A percentile compares a stretch with the other conserved stretches of the same genome.
Conservation (phyloP, 2,329 filamentous ascomycete genomes). For the Epichloe elymi region DNA sequence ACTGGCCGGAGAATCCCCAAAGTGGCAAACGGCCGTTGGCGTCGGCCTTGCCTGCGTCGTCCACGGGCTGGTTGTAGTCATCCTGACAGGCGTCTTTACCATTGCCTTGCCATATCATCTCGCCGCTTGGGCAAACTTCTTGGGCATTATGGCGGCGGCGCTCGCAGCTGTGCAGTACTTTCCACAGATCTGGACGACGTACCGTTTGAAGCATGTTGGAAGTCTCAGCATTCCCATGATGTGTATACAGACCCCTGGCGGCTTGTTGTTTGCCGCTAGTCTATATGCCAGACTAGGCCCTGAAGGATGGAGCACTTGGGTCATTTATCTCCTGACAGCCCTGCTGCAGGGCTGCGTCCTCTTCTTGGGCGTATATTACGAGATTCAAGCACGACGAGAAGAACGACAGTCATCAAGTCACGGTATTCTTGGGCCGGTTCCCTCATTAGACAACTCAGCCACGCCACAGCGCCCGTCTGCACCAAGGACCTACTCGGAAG, state of each 20-base stretch:
- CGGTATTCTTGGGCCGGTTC: conserved; percentile 14
- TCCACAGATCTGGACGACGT: conserved; percentile 90
- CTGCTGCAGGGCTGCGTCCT: conserved; percentile 71
- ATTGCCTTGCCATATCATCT: conserved; percentile 50
- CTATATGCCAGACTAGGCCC: conserved; percentile 66
- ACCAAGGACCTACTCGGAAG: conserved; percentile 33
- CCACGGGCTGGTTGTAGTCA: conserved; percentile 59
- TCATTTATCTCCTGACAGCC: conserved; percentile 79
- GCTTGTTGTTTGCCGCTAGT: conserved; percentile 78
- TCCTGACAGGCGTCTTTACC: conserved; percentile 56
- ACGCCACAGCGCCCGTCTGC: conserved; percentile 23
- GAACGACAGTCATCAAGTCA: conserved; percentile 12
- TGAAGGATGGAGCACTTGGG: conserved; percentile 91
- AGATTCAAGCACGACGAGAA: conserved; percentile 34
- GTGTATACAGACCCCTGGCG: conserved; percentile 92
- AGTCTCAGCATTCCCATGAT: conserved; percentile 96
- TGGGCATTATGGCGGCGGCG: conserved; percentile 65
- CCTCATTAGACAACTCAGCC: conserved; percentile 15
- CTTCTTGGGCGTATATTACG: conserved; percentile 67
- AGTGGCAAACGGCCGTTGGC: conserved; percentile 64
- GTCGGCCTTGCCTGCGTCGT: conserved; percentile 62
- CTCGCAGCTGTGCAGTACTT: conserved; percentile 85
- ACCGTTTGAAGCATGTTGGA: conserved; percentile 69
- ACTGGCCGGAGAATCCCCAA: conserved; percentile 40
- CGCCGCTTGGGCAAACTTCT: conserved; percentile 68